Evolutionary conservation across 345 rosid species (phyloP).

Genomic region (Moricandia arvensis): DNA sequence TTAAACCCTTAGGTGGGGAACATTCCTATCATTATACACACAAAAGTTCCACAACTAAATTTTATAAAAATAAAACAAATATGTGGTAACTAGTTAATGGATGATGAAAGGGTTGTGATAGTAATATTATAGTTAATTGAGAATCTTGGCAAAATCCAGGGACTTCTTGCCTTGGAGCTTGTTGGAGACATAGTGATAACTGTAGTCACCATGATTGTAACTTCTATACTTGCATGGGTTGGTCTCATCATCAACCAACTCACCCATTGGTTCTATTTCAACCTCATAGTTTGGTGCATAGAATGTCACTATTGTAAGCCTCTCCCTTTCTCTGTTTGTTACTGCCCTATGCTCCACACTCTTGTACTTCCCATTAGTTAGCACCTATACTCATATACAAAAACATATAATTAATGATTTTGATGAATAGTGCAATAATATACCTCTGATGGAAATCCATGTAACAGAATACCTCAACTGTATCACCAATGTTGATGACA

Average conservation of each 20-base stretch:
- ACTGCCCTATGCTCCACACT: conserved; percentile 96
- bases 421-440: background rate
- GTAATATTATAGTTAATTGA: conserved; percentile 30
- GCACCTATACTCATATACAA: conserved; percentile 53
- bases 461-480: conserved; percentile 52
- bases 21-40: conserved; percentile 28
- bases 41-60: conserved; percentile 17
- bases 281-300: conserved; percentile 92
- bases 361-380: conserved; percentile 86
- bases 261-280: conserved; percentile 75
- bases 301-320: conserved; percentile 86
- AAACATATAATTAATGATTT: background rate
- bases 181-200: conserved; percentile 75
- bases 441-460: background rate
- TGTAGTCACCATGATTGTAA: conserved; percentile 89
- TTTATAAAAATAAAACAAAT: background rate
- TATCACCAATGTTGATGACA: conserved; percentile 92
- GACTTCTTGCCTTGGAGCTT: conserved; percentile 85
- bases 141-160: conserved; percentile 82
- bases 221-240: conserved; percentile 84
- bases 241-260: conserved; percentile 66
- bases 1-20: conserved; percentile 36
- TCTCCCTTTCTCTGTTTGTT: conserved; percentile 65
- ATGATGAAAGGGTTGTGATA: background rate
- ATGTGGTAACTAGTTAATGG: conserved; percentile 34